A percentile compares a stretch with the other conserved stretches of the same genome.
Evolutionary conservation across 2,329 filamentous ascomycete species (phyloP).

Genomic region (Diaporthe sp.): DNA sequence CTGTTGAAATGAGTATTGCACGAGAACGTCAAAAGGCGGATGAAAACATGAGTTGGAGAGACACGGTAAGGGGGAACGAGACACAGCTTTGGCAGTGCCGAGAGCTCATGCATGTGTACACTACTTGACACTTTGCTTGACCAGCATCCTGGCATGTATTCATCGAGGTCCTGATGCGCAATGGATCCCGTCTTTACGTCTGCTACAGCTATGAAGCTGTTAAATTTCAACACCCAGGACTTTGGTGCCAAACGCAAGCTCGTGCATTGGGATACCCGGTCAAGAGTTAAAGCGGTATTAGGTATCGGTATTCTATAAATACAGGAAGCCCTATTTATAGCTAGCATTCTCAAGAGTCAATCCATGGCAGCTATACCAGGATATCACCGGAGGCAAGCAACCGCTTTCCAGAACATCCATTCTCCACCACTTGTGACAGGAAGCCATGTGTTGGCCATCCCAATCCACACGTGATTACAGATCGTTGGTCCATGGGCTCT

Average conservation of each 20-base stretch:
- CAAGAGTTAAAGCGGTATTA: not conserved
- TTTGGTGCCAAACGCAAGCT: not conserved
- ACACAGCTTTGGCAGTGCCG: not conserved
- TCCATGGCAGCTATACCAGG: not conserved
- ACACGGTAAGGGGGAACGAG: not conserved
- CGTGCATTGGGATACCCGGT: not conserved
- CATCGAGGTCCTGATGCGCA: not conserved
- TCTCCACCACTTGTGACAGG: not conserved
- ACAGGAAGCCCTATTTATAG: not conserved
- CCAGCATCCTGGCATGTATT: not conserved
- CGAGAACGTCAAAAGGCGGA: not conserved
- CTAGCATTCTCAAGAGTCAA: not conserved
- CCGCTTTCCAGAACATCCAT: not conserved
- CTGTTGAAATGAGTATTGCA: conserved; percentile 1
- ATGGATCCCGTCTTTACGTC: too few species aligned
- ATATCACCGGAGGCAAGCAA: not conserved
- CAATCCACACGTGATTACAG: not conserved
- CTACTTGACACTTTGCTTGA: too few species aligned
- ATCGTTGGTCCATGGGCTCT: not conserved
- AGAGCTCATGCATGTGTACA: not conserved
- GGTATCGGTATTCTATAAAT: not conserved
- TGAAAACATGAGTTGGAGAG: not conserved
- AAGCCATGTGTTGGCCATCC: not conserved
- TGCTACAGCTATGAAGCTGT: too few species aligned
- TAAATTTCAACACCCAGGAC: too few species aligned